Evolutionary conservation across 129 eudicot species (phyloP).

Genomic region (Arctium lappa): DNA sequence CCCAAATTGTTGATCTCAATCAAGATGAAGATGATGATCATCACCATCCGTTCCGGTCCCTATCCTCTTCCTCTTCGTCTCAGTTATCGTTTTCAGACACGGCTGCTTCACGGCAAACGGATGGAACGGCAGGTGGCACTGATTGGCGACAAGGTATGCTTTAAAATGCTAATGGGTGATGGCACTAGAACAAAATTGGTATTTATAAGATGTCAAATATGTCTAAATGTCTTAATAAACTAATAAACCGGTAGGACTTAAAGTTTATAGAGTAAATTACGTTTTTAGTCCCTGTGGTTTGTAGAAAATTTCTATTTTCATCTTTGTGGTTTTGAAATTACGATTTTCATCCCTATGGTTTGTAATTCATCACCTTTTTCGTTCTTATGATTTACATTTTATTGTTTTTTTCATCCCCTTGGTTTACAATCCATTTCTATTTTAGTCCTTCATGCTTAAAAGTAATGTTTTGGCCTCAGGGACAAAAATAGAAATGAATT

Average conservation of each 20-base stretch:
- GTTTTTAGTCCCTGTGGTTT: too few species aligned
- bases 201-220: not conserved
- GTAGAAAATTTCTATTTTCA: too few species aligned
- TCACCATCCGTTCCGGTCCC: conserved; percentile 26
- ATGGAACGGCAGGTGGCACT: conserved; percentile 5
- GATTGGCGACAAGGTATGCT: conserved; percentile 56
- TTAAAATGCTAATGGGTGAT: not conserved
- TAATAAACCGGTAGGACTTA: not conserved
- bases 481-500: too few species aligned
- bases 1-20: conserved; percentile 21
- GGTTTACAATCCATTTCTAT: too few species aligned
- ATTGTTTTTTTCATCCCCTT: too few species aligned
- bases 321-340: too few species aligned
- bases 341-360: too few species aligned
- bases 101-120: conserved; percentile 24
- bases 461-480: too few species aligned
- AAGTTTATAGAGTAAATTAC: too few species aligned
- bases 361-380: too few species aligned
- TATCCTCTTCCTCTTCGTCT: conserved; percentile 66
- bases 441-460: too few species aligned
- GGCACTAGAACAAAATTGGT: not conserved
- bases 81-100: conserved; percentile 47
- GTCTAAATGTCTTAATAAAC: not conserved
- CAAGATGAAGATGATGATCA: conserved; percentile 56
- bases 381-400: too few species aligned